phyloP scores from a whole-genome alignment of 1,284 basidiomycete genomes.

The Limonomyces culmigenus region DNA sequence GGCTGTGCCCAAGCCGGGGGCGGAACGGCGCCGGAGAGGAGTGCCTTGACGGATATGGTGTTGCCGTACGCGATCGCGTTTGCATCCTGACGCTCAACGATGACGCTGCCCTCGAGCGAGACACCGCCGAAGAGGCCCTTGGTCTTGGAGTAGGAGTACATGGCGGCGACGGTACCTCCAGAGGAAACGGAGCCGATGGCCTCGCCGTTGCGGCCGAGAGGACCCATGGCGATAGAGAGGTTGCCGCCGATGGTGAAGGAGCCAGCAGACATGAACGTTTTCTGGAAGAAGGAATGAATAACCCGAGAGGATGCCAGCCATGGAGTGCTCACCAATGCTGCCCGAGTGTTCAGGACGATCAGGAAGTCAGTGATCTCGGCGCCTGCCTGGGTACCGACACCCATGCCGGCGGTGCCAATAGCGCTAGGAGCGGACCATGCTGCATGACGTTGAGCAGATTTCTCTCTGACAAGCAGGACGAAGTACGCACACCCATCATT shows the following conservation, averaged over 20 bases:
- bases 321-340: conserved; percentile 27
- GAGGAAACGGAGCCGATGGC: conserved; percentile 78
- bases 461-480: not conserved
- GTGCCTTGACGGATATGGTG: conserved; percentile 57
- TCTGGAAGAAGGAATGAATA: conserved; percentile 6
- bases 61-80: conserved; percentile 63
- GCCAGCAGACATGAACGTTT: conserved; percentile 85
- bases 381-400: conserved; percentile 71
- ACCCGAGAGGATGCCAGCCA: conserved; percentile 9
- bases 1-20: conserved; percentile 63
- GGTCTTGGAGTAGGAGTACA: conserved; percentile 95
- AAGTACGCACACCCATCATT: conserved; percentile 62
- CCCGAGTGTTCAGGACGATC: conserved; percentile 75
- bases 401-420: conserved; percentile 88
- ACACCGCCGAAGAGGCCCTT: conserved; percentile 79
- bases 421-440: conserved; percentile 92
- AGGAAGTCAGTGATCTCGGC: conserved; percentile 93
- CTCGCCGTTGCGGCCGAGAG: conserved; percentile 88
- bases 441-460: conserved; percentile 13
- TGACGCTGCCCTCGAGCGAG: conserved; percentile 81
- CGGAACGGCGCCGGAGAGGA: conserved; percentile 63
- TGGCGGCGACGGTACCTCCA: conserved; percentile 81
- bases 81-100: conserved; percentile 87
- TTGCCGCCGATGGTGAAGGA: conserved; percentile 89
- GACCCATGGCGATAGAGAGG: conserved; percentile 83